These are phyloP conservation scores for Nothopassalora personata DNA, from an alignment of 2,329 filamentous ascomycete species.

Conservation along the genomic window DNA sequence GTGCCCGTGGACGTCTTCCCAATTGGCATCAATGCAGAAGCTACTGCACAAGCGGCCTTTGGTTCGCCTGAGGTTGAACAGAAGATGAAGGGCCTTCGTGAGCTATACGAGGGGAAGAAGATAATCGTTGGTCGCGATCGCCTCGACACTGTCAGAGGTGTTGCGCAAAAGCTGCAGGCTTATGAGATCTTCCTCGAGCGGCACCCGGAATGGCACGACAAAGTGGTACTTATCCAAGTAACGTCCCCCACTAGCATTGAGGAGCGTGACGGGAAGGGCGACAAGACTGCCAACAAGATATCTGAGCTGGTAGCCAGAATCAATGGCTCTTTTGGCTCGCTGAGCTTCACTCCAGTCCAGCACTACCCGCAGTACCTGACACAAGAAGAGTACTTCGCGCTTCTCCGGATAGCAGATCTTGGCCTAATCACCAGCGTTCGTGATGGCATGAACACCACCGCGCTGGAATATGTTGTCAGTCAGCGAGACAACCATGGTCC, in stretches of 20 bases:
- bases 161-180: slow-evolving; percentile 91
- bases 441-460: slow-evolving; percentile 97
- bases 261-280: slow-evolving; percentile 63
- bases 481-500: slow-evolving; percentile 83
- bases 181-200: slow-evolving; percentile 88
- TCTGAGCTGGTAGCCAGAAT: slow-evolving; percentile 87
- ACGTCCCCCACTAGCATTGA: slow-evolving; percentile 70
- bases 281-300: slow-evolving; percentile 81
- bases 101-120: slow-evolving; percentile 82
- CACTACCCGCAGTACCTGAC: slow-evolving; percentile 92
- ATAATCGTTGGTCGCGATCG: slow-evolving; percentile 92
- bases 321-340: slow-evolving; percentile 81
- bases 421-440: slow-evolving; percentile 92
- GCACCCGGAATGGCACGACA: slow-evolving; percentile 86
- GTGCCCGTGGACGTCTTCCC: slow-evolving; percentile 91
- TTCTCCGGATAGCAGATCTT: slow-evolving; percentile 85
- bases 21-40: slow-evolving; percentile 85
- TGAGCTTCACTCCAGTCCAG: slow-evolving; percentile 85
- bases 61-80: slow-evolving; percentile 61
- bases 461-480: slow-evolving; percentile 88
- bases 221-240: slow-evolving; percentile 90
- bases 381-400: slow-evolving; percentile 86
- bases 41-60: slow-evolving; percentile 71
- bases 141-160: slow-evolving; percentile 86
- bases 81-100: slow-evolving; percentile 64